Evolutionary conservation across 345 rosid species (phyloP), one percentile per base, ranked within the genome.

Genomic region (Hypericum perforatum): DNA sequence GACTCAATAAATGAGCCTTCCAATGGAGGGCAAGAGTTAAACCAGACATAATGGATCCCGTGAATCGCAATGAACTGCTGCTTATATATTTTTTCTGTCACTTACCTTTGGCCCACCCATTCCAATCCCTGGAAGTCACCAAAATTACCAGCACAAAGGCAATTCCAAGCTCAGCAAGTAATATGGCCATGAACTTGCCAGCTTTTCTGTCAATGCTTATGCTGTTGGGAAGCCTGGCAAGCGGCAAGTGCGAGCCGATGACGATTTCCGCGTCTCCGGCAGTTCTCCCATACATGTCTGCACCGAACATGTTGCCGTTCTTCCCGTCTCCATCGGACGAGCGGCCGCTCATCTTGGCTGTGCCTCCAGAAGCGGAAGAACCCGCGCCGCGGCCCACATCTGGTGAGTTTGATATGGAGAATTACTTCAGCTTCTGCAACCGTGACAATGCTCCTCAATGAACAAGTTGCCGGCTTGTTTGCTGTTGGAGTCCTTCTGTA

Each of bases 241-340:
- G 45, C 11, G 3, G 40, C 64, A 37, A 45, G 59, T 36, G 50
- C 43, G 78, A 77, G 50, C 74, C 78, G 36, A 63, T 22, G 32
- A 22, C 76, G 11, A 67, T 75, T 58, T 54, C 70, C 44, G 80
- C 89, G 64, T 77, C 86, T 60, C 85, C 94, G 0, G 72, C 79
- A 52, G 78, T 73, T 59, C 58, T 72, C 41, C 85, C 94, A 5
- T 64, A 75, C 29, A 63, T 55, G 7, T 72, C 49, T 69, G 67
- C 84, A 47, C 80, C 32, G 32, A 67, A 74, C 53, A 77, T 74
- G 80, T 81, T 84, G n/a, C 68, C 86, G 0, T 85, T 85, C 51
- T 85, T 85, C 67, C 89, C 94, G 59, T 52, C 89, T 48, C 74
- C 81, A 9, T 49, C 48, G n/a, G 51, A 63, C 15, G 45, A 63